These are phyloP conservation scores for Nothophoma quercina DNA, from an alignment of 2,329 filamentous ascomycete species.

Conservation along the genomic window DNA sequence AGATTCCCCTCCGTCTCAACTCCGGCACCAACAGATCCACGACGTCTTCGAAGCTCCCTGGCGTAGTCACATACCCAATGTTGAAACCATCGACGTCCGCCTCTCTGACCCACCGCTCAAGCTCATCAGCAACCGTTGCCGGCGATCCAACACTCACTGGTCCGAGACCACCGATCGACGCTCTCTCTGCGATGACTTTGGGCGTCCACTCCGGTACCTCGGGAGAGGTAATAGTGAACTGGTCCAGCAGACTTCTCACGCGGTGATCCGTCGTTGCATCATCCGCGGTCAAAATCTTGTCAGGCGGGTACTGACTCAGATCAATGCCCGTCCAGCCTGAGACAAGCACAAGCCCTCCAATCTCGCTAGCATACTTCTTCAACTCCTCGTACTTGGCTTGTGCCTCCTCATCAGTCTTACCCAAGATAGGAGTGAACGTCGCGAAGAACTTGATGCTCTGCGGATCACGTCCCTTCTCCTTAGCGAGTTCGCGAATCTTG, in stretches of 20 bases:
- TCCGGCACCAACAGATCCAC: conserved; percentile 50
- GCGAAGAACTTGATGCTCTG: conserved; percentile 62
- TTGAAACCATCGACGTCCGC: conserved; percentile 51
- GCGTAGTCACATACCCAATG: conserved; percentile 54
- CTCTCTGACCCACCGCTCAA: conserved; percentile 56
- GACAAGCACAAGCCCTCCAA: conserved; percentile 64
- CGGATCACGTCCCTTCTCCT: conserved; percentile 62
- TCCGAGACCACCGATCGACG: conserved; percentile 69
- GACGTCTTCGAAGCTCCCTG: conserved; percentile 51
- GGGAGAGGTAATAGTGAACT: conserved; percentile 43
- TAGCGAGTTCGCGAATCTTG: conserved; percentile 61
- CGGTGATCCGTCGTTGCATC: conserved; percentile 61
- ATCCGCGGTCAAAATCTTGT: conserved; percentile 64
- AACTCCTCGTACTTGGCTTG: conserved; percentile 60
- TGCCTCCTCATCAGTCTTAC: conserved; percentile 56
- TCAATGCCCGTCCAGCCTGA: conserved; percentile 69
- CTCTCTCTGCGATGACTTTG: conserved; percentile 40
- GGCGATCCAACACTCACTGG: conserved; percentile 37
- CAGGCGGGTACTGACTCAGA: conserved; percentile 63
- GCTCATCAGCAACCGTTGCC: conserved; percentile 54
- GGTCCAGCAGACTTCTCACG: conserved; percentile 43
- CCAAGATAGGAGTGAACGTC: conserved; percentile 47
- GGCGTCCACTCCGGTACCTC: conserved; percentile 42
- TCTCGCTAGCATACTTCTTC: conserved; percentile 60
- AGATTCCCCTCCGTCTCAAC: conserved; percentile 44